Evolutionary conservation across 495 filamentous ascomycete genomes (phyloP).

Genomic region (Xylaria flabelliformis): DNA sequence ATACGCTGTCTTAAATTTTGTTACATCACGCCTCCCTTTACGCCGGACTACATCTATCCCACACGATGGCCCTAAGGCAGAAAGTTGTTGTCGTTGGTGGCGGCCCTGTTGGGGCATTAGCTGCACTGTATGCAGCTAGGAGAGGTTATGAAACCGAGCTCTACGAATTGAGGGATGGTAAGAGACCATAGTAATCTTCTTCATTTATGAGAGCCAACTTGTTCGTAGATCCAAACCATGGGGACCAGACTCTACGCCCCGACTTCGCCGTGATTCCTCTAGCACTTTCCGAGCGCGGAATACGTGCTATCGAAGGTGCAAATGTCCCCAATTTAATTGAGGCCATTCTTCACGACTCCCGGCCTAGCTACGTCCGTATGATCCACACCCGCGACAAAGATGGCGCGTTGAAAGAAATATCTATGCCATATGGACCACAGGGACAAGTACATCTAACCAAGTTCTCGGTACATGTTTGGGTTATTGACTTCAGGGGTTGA

Average conservation of each 20-base stretch:
- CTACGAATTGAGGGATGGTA: constrained; percentile 81
- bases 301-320: constrained; percentile 62
- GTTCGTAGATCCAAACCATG: constrained; percentile 9
- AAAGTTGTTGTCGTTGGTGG: constrained; percentile 78
- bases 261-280: constrained; percentile 65
- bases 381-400: not conserved
- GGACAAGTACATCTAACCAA: not conserved
- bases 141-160: constrained; percentile 79
- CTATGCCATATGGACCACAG: constrained; percentile 7
- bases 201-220: not conserved
- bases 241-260: not conserved
- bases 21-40: not conserved
- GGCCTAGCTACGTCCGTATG: not conserved
- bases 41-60: not conserved
- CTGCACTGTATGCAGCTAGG: constrained; percentile 78
- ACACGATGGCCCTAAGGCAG: constrained; percentile 37
- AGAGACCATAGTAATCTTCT: constrained; percentile 27
- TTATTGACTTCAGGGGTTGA: constrained; percentile 9
- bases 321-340: not conserved
- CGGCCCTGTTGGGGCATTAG: constrained; percentile 78
- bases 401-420: not conserved
- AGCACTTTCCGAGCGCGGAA: constrained; percentile 78
- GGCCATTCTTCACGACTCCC: not conserved
- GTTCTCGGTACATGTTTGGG: not conserved
- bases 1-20: not conserved